Evolutionary conservation across 495 filamentous ascomycete genomes (phyloP).

Genomic region (Usnea hakonensis): DNA sequence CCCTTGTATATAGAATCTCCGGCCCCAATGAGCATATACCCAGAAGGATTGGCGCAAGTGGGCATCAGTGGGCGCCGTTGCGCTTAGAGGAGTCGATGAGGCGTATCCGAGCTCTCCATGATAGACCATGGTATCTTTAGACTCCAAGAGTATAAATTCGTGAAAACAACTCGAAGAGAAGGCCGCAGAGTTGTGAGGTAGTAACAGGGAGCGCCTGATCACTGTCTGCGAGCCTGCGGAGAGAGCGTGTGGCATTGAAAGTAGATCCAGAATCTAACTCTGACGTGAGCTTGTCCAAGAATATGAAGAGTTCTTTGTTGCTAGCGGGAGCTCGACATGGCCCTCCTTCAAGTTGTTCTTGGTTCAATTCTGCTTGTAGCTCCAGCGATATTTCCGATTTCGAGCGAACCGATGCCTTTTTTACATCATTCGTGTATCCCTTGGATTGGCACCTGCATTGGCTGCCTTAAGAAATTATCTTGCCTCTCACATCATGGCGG

Average conservation of each 20-base stretch:
- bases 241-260: constrained; percentile 83
- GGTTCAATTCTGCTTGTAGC: constrained; percentile 77
- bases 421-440: constrained; percentile 84
- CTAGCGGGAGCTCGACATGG: constrained; percentile 85
- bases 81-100: constrained; percentile 57
- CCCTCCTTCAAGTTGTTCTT: constrained; percentile 85
- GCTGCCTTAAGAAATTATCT: constrained; percentile 77
- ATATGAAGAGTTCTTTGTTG: constrained; percentile 77
- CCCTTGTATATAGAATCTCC: constrained; percentile 56
- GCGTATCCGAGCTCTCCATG: constrained; percentile 51
- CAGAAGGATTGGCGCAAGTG: constrained; percentile 53
- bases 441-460: constrained; percentile 53
- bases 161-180: constrained; percentile 81
- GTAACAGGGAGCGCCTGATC: constrained; percentile 89
- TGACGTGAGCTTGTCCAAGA: constrained; percentile 85
- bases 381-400: constrained; percentile 78
- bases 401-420: constrained; percentile 68
- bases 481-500: constrained; percentile 75
- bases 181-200: constrained; percentile 77
- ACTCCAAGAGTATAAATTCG: constrained; percentile 54
- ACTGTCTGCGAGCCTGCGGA: constrained; percentile 71
- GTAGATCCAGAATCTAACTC: constrained; percentile 79
- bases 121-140: constrained; percentile 58
- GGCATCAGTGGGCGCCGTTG: constrained; percentile 54
- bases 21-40: constrained; percentile 64